phyloP scores from a whole-genome alignment of 176 grass and related monocot species.

The Triticum timopheevii region DNA sequence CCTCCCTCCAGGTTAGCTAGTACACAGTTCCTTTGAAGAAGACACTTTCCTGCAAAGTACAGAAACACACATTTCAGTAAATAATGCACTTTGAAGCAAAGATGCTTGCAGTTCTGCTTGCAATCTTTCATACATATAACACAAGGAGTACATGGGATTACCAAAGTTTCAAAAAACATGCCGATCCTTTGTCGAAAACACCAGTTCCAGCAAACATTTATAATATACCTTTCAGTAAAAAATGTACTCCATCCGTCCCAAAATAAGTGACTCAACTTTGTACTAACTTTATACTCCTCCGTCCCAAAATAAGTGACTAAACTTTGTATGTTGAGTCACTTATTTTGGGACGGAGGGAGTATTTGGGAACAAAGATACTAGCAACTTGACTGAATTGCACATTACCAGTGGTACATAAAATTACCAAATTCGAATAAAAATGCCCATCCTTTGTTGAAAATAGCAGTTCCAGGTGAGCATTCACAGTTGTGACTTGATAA shows the following conservation, averaged over 20 bases:
- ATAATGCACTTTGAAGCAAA: neutral
- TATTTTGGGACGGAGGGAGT: no score
- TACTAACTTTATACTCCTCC: no score
- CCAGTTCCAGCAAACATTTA: constrained; percentile 2
- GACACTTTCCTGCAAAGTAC: neutral
- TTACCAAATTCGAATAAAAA: neutral
- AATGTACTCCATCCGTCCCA: no score
- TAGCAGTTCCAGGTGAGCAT: neutral
- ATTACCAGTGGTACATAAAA: neutral
- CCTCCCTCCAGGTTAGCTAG: neutral
- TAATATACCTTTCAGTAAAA: neutral
- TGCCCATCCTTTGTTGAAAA: neutral
- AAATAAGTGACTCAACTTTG: no score
- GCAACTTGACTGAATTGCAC: neutral
- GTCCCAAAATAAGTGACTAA: no score
- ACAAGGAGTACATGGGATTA: neutral
- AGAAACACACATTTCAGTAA: neutral
- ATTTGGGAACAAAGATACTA: neutral
- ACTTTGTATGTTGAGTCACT: no score
- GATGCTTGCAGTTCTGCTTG: neutral
- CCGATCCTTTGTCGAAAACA: constrained; percentile 5
- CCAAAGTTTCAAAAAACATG: constrained; percentile 8
- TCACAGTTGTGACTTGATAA: neutral
- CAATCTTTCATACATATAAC: neutral
- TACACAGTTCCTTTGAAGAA: neutral